phyloP scores from a whole-genome alignment of 306 rosid genomes.

The Sicyos edulis region DNA sequence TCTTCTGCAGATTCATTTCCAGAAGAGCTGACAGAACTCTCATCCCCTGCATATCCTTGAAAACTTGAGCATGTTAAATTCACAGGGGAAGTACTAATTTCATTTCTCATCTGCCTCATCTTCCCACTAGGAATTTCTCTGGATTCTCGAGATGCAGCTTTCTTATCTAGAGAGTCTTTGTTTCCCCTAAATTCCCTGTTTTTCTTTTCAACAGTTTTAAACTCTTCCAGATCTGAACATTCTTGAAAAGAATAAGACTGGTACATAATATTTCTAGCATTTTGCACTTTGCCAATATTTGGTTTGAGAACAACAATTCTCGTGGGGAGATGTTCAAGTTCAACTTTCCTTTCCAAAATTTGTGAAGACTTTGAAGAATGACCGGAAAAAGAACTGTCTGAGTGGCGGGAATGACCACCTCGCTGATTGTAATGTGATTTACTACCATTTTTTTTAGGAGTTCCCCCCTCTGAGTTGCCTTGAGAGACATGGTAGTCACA shows the following conservation, averaged over 20 bases:
- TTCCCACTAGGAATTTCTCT: conserved; percentile 66
- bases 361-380: conserved; percentile 43
- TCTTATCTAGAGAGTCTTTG: background rate
- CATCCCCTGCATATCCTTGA: conserved; percentile 63
- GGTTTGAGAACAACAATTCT: conserved; percentile 89
- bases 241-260: conserved; percentile 60
- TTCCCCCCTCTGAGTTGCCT: conserved; percentile 43
- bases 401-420: conserved; percentile 38
- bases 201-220: conserved; percentile 35
- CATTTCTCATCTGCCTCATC: conserved; percentile 61
- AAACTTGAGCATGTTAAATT: conserved; percentile 41
- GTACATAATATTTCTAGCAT: conserved; percentile 33
- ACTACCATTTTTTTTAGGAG: conserved; percentile 27
- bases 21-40: conserved; percentile 61
- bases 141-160: conserved; percentile 50
- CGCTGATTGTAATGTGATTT: conserved; percentile 41
- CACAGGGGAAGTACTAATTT: conserved; percentile 33
- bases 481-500: conserved; percentile 30
- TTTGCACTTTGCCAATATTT: conserved; percentile 63
- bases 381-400: conserved; percentile 40
- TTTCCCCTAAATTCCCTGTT: conserved; percentile 32
- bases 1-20: conserved; percentile 59
- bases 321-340: conserved; percentile 48
- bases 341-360: conserved; percentile 37
- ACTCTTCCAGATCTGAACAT: conserved; percentile 35